Conservation (phyloP, 2,329 filamentous ascomycete genomes). For the Ophiostoma novo-ulmi region DNA sequence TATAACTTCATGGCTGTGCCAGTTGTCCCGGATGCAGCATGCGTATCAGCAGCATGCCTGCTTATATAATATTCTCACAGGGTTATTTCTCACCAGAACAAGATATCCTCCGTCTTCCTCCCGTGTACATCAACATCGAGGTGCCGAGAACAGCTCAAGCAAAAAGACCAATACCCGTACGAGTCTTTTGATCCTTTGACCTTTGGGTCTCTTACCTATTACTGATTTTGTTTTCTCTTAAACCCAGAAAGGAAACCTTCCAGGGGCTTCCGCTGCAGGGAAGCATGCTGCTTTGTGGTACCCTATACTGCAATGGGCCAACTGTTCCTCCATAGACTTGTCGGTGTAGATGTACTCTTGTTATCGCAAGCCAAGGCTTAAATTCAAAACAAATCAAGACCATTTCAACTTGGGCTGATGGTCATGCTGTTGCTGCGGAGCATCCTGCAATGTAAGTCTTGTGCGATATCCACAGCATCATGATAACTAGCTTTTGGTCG, state of each 20-base stretch:
- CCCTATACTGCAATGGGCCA: neutral
- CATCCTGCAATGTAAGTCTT: no score
- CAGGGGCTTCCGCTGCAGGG: neutral
- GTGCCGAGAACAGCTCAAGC: neutral
- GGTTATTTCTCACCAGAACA: neutral
- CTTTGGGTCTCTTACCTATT: neutral
- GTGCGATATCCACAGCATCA: no score
- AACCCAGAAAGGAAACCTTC: neutral
- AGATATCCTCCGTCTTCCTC: neutral
- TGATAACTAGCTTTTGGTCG: slow-evolving; percentile 1
- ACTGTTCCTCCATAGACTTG: neutral
- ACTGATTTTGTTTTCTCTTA: neutral
- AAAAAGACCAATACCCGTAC: neutral
- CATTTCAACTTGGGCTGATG: no score
- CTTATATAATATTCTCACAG: neutral
- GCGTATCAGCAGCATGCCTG: neutral
- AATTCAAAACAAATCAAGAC: no score
- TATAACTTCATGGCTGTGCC: neutral
- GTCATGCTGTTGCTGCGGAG: no score
- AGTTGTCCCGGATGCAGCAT: neutral
- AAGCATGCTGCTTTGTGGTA: neutral
- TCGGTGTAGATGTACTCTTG: neutral
- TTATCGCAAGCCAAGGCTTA: no score
- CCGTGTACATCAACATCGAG: neutral
- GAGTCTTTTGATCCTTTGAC: neutral